phyloP scores from a whole-genome alignment of 2,329 filamentous ascomycete species.

The Colletotrichum neosansevieriae region DNA sequence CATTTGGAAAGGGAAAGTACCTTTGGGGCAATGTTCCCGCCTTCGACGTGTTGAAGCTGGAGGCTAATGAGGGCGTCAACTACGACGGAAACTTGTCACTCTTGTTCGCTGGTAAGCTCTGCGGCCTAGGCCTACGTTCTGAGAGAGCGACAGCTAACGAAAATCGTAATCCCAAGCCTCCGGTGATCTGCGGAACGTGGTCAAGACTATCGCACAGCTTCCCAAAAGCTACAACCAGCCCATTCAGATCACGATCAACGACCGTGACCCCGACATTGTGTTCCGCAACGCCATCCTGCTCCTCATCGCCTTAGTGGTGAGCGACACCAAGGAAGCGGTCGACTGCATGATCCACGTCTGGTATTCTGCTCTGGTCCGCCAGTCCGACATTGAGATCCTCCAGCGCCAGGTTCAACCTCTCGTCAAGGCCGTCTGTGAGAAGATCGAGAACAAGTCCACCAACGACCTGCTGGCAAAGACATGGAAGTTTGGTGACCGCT shows the following conservation, averaged over 20 bases:
- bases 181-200: slow-evolving; percentile 56
- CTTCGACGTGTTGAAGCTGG: background rate
- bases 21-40: slow-evolving; percentile 37
- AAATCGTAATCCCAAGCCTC: slow-evolving; percentile 50
- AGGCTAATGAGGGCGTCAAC: slow-evolving; percentile 20
- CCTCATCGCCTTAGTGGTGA: slow-evolving; percentile 44
- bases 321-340: slow-evolving; percentile 27
- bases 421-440: slow-evolving; percentile 39
- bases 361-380: slow-evolving; percentile 40
- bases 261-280: slow-evolving; percentile 52
- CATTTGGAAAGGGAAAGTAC: slow-evolving; percentile 18
- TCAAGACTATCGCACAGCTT: slow-evolving; percentile 53
- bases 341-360: slow-evolving; percentile 42
- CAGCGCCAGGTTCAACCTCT: too few relatives aligned
- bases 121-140: background rate
- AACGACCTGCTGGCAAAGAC: slow-evolving; percentile 29
- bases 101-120: slow-evolving; percentile 30
- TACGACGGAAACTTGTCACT: slow-evolving; percentile 13
- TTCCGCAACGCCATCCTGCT: slow-evolving; percentile 55
- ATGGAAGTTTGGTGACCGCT: slow-evolving; percentile 37
- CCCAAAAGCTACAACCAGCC: slow-evolving; percentile 45
- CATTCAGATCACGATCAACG: slow-evolving; percentile 53
- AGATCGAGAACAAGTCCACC: slow-evolving; percentile 25
- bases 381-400: slow-evolving; percentile 31
- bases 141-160: background rate